Conservation (phyloP, 495 filamentous ascomycete species). For the Xylaria venustula region DNA sequence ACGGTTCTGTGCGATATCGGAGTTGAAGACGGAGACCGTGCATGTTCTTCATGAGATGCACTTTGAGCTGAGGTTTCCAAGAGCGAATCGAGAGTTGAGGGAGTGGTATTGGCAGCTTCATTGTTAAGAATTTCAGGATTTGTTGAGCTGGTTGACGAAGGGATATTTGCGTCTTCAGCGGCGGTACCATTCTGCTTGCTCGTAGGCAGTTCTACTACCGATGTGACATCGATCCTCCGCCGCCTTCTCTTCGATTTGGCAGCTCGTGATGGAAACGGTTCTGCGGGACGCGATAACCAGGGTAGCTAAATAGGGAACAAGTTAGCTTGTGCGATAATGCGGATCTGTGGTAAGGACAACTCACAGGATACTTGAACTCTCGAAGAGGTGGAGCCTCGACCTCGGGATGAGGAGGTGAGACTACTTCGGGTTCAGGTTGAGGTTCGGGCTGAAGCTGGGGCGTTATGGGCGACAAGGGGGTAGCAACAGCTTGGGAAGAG, state of each 20-base stretch:
- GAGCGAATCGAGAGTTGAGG: slow-evolving; percentile 62
- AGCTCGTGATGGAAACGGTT: slow-evolving; percentile 59
- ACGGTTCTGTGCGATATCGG: background rate
- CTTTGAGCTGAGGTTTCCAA: slow-evolving; percentile 47
- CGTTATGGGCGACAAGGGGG: slow-evolving; percentile 41
- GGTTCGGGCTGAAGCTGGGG: too few relatives aligned
- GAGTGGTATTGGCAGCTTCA: slow-evolving; percentile 33
- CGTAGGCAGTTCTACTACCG: slow-evolving; percentile 31
- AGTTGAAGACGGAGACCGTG: background rate
- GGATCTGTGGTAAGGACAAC: slow-evolving; percentile 27
- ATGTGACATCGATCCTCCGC: slow-evolving; percentile 29
- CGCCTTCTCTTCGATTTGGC: slow-evolving; percentile 35
- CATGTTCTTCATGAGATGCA: background rate
- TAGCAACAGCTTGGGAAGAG: slow-evolving; percentile 41
- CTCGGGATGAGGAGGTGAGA: slow-evolving; percentile 14
- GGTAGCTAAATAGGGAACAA: slow-evolving; percentile 55
- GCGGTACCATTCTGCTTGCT: slow-evolving; percentile 32
- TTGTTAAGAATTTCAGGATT: slow-evolving; percentile 28
- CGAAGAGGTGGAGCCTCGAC: slow-evolving; percentile 13
- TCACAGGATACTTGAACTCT: slow-evolving; percentile 64
- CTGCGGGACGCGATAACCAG: slow-evolving; percentile 73
- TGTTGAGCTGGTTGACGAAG: slow-evolving; percentile 12
- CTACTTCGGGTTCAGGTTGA: slow-evolving; percentile 20
- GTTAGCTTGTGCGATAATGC: slow-evolving; percentile 15
- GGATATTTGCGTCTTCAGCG: slow-evolving; percentile 6